Conservation (phyloP, 441 rosid species). For the Corymbia calophylla region DNA sequence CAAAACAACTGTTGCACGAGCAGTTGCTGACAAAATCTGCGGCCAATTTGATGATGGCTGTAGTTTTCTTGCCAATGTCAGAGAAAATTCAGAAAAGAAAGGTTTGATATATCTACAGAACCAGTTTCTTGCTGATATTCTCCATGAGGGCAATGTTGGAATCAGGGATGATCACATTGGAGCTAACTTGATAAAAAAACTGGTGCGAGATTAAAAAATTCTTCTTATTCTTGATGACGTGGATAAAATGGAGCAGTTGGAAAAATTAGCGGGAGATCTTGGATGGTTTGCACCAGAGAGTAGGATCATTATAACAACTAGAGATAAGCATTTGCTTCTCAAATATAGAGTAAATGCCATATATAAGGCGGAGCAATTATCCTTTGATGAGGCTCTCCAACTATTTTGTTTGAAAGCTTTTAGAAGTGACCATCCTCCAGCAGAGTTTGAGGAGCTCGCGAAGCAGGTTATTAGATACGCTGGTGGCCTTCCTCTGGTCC, state of each 20-base stretch:
- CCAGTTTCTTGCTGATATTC: conserved; percentile 15
- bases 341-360: background rate
- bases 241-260: conserved; percentile 7
- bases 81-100: conserved; percentile 6
- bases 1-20: too few relatives aligned
- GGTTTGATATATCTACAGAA: conserved; percentile 14
- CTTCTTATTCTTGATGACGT: conserved; percentile 26
- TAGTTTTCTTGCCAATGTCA: conserved; percentile 21
- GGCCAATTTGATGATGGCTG: background rate
- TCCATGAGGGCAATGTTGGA: background rate
- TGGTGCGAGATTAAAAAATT: background rate
- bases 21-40: too few relatives aligned
- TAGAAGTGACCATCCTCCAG: background rate
- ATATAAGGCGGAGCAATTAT: background rate
- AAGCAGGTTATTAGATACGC: conserved; percentile 12
- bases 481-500: conserved; percentile 32
- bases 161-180: background rate
- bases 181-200: background rate
- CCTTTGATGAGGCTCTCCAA: conserved; percentile 13
- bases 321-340: conserved; percentile 23
- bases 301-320: conserved; percentile 28
- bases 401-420: conserved; percentile 28
- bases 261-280: conserved; percentile 10
- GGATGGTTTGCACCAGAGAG: conserved; percentile 35
- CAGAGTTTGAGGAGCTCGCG: background rate